A percentile compares a stretch with the other conserved stretches of the same genome.
Evolutionary conservation across 2,329 filamentous ascomycete genomes (phyloP).

Genomic region (Orbilia quercus): DNA sequence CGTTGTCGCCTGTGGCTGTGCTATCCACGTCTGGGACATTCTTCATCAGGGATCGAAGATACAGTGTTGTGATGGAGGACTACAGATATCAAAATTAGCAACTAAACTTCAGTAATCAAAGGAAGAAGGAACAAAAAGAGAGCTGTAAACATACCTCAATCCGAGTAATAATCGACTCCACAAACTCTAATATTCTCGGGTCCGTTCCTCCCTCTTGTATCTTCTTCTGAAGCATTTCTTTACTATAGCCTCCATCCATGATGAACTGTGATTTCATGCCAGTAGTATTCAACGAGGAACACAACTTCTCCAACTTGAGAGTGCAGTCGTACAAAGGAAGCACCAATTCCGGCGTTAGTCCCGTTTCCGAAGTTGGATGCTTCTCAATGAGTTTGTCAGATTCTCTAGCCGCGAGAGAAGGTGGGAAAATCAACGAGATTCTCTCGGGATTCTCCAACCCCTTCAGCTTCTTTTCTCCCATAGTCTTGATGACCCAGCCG

Average conservation of each 20-base stretch:
- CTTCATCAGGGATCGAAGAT: constrained; percentile 57
- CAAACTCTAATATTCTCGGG: constrained; percentile 84
- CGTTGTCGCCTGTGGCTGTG: constrained; percentile 7
- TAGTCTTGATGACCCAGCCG: constrained; percentile 96
- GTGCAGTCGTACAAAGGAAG: constrained; percentile 92
- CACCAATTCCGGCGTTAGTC: constrained; percentile 82
- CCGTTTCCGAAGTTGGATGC: constrained; percentile 73
- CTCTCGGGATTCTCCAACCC: constrained; percentile 96
- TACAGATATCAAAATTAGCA: constrained; percentile 28
- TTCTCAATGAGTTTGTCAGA: constrained; percentile 65
- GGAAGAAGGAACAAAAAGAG: not conserved
- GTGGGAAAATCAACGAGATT: constrained; percentile 94
- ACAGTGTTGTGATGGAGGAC: constrained; percentile 59
- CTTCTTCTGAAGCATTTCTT: constrained; percentile 79
- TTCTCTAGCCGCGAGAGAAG: constrained; percentile 80
- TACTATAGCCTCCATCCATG: constrained; percentile 73
- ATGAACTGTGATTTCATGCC: constrained; percentile 43
- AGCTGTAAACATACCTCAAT: constrained; percentile 78
- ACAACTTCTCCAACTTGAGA: constrained; percentile 90
- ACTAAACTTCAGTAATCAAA: not conserved
- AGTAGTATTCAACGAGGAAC: constrained; percentile 73
- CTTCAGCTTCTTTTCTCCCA: constrained; percentile 94
- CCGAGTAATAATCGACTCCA: constrained; percentile 93
- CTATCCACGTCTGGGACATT: constrained; percentile 42
- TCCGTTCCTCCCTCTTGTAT: constrained; percentile 88